Evolutionary conservation across 2,329 filamentous ascomycete species (phyloP).

Genomic region (Arachnopeziza araneosa): DNA sequence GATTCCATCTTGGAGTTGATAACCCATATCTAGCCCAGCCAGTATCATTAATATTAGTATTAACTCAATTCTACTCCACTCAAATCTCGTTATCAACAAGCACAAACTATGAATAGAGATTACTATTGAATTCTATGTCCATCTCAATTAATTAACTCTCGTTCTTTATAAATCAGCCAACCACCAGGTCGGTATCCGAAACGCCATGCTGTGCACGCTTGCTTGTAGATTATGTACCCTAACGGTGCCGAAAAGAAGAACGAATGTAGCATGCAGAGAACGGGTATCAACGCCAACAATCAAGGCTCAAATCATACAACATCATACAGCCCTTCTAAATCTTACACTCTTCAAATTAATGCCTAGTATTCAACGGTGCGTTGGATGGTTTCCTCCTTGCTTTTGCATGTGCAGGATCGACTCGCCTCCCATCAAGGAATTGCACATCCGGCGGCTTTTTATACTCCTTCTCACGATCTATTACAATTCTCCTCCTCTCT

Average conservation of each 20-base stretch:
- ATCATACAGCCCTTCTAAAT: not conserved
- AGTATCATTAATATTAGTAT: too few relatives aligned
- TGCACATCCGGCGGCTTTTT: not conserved
- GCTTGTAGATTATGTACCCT: not conserved
- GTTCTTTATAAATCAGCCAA: not conserved
- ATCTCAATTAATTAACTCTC: not conserved
- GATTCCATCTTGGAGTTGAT: too few relatives aligned
- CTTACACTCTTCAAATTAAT: not conserved
- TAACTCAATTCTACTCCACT: too few relatives aligned
- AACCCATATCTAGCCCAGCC: too few relatives aligned
- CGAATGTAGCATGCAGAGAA: not conserved
- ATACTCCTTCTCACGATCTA: not conserved
- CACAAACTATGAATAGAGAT: not conserved
- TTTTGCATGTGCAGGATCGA: not conserved
- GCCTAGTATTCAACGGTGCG: not conserved
- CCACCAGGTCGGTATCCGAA: not conserved
- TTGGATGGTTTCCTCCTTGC: not conserved
- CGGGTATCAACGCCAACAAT: not conserved
- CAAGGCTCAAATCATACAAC: not conserved
- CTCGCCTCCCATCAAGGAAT: not conserved
- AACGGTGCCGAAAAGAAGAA: not conserved
- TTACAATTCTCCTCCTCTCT: conserved; percentile 37
- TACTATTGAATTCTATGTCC: not conserved
- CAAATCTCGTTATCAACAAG: too few relatives aligned
- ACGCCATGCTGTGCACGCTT: not conserved